phyloP scores from a whole-genome alignment of 192 early-diverging fungal species.

The Podila horticola region DNA sequence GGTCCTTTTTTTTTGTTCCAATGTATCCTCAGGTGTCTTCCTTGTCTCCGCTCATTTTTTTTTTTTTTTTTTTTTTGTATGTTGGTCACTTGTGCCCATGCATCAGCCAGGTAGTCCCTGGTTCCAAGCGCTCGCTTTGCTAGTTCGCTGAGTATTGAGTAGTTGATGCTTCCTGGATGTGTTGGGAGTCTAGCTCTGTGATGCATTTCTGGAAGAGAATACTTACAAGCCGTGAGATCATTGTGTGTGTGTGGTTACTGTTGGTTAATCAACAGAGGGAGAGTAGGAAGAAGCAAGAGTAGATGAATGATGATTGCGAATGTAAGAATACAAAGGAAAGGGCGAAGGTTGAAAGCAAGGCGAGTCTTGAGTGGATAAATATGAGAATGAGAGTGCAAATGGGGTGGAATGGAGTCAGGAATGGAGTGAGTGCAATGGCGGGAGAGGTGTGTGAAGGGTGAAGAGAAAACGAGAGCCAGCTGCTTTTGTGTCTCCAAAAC shows the following conservation, averaged over 20 bases:
- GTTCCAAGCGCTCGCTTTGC: too few relatives aligned
- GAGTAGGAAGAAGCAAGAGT: not conserved
- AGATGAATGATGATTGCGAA: not conserved
- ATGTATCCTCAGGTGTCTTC: not conserved
- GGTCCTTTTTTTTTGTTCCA: not conserved
- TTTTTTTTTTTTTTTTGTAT: too few relatives aligned
- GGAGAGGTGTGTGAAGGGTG: not conserved
- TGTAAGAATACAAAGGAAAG: not conserved
- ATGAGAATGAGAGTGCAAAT: not conserved
- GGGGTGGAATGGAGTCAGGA: not conserved
- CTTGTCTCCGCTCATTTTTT: not conserved
- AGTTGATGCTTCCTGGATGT: not conserved
- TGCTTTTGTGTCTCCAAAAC: too few relatives aligned
- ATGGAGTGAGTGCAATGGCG: not conserved
- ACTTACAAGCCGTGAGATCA: slow-evolving; percentile 51
- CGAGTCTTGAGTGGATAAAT: not conserved
- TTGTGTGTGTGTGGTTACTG: not conserved
- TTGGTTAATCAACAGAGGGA: not conserved
- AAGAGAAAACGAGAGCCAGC: not conserved
- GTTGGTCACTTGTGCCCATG: too few relatives aligned
- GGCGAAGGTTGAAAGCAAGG: not conserved
- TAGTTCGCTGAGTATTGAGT: too few relatives aligned
- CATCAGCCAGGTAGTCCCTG: too few relatives aligned
- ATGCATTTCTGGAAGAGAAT: not conserved
- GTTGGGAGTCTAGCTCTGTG: not conserved